Conservation (phyloP, 2,329 filamentous ascomycete species). For the Paraphoma chrysanthemicola region DNA sequence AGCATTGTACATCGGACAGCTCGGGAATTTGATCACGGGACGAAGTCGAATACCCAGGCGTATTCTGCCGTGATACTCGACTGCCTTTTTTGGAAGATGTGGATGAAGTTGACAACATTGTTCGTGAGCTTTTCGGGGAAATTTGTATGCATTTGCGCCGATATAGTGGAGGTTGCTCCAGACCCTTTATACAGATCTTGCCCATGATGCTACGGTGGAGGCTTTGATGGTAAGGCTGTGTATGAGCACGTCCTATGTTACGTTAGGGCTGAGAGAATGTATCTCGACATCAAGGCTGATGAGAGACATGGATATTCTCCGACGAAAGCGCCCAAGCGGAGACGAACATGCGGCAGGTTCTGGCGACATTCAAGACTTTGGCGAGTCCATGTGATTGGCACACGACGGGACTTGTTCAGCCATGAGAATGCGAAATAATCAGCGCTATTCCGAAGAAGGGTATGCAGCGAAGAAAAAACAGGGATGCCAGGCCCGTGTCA, state of each 20-base stretch:
- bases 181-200: conserved; percentile 22
- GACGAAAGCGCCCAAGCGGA: not conserved
- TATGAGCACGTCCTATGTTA: conserved; percentile 5
- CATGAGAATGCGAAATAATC: not conserved
- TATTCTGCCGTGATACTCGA: conserved; percentile 4
- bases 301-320: conserved; percentile 1
- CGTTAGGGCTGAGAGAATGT: conserved; percentile 8
- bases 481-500: not conserved
- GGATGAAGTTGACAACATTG: conserved; percentile 19
- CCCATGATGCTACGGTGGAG: conserved; percentile 1
- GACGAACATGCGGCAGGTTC: not conserved
- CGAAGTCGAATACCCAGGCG: not conserved
- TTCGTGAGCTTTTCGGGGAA: conserved; percentile 11
- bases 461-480: conserved; percentile 7
- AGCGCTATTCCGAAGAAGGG: conserved; percentile 2
- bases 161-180: conserved; percentile 7
- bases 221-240: conserved; percentile 7
- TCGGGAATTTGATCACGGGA: conserved; percentile 14
- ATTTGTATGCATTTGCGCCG: conserved; percentile 9
- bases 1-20: conserved; percentile 36
- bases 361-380: not conserved
- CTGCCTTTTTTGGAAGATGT: conserved; percentile 11
- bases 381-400: not conserved
- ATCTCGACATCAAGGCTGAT: not conserved
- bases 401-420: not conserved